A percentile compares a stretch with the other conserved stretches of the same genome.
These are phyloP conservation scores for Xylaria scruposa DNA, from an alignment of 495 filamentous ascomycete species.

Conservation along the genomic window DNA sequence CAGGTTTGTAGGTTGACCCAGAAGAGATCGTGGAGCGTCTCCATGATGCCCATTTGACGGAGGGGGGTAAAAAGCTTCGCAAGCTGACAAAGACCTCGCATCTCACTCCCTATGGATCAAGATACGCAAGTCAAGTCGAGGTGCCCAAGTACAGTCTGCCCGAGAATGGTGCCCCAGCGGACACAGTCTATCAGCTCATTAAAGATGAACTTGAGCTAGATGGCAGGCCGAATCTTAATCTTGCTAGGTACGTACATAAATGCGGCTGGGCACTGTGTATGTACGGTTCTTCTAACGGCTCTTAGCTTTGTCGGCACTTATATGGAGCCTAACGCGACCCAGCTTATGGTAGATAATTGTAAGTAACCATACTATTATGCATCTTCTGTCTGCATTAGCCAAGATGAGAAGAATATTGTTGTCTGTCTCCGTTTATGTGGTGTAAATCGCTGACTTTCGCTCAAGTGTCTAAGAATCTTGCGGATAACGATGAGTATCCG, in stretches of 20 bases:
- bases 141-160: conserved; percentile 75
- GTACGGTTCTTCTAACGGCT: conserved; percentile 6
- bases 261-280: neutral
- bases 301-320: conserved; percentile 73
- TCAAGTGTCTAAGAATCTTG: conserved; percentile 65
- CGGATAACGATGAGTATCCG: conserved; percentile 79
- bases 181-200: conserved; percentile 71
- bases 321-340: conserved; percentile 69
- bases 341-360: conserved; percentile 70
- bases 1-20: conserved; percentile 59
- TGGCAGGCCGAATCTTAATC: conserved; percentile 73
- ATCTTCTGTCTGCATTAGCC: neutral
- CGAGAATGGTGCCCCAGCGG: conserved; percentile 64
- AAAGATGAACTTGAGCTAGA: conserved; percentile 78
- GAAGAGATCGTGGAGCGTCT: conserved; percentile 65
- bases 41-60: conserved; percentile 49
- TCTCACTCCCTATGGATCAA: conserved; percentile 67
- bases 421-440: neutral
- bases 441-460: conserved; percentile 9
- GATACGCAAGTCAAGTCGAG: conserved; percentile 65
- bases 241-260: conserved; percentile 56
- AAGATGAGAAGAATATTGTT: neutral
- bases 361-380: conserved; percentile 5
- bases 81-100: conserved; percentile 54
- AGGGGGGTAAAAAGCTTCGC: conserved; percentile 51